phyloP scores from a whole-genome alignment of 768 basidiomycete genomes.

The Suillus ampliporus region DNA sequence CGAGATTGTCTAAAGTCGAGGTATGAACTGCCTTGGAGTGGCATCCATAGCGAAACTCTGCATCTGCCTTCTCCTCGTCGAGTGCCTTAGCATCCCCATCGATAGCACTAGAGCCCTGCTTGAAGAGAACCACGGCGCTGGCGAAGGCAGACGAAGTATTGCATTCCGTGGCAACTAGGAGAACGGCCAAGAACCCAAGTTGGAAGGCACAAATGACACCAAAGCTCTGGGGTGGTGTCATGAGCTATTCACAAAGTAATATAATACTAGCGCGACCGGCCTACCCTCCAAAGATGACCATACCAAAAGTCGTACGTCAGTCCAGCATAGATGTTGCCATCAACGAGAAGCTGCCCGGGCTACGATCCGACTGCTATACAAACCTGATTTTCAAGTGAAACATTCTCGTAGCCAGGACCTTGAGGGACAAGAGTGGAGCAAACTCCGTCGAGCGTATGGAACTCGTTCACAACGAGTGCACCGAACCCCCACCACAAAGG shows the following conservation, averaged over 20 bases:
- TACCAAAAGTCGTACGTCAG: constrained; percentile 45
- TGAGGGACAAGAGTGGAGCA: constrained; percentile 34
- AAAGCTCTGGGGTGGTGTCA: constrained; percentile 48
- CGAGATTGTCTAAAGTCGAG: constrained; percentile 22
- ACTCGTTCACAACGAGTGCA: constrained; percentile 43
- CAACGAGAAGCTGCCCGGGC: constrained; percentile 62
- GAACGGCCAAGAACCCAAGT: constrained; percentile 56
- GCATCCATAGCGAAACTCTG: constrained; percentile 7
- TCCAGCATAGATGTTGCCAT: constrained; percentile 61
- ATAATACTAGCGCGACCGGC: constrained; percentile 26
- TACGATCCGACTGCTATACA: constrained; percentile 73
- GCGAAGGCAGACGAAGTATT: constrained; percentile 43
- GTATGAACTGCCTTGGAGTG: constrained; percentile 14
- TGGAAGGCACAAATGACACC: constrained; percentile 75
- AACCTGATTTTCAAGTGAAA: constrained; percentile 68
- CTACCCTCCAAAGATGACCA: constrained; percentile 42
- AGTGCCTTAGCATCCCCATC: constrained; percentile 23
- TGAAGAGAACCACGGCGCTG: constrained; percentile 63
- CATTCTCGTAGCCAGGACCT: constrained; percentile 63
- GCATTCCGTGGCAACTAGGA: constrained; percentile 65
- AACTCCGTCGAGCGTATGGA: no score
- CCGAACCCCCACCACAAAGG: constrained; percentile 47
- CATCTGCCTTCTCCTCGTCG: constrained; percentile 40
- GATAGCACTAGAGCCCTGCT: constrained; percentile 50
- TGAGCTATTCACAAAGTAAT: constrained; percentile 27